These are phyloP conservation scores for Agaricus subrufescens DNA, from an alignment of 768 basidiomycete genomes.

Conservation along the genomic window DNA sequence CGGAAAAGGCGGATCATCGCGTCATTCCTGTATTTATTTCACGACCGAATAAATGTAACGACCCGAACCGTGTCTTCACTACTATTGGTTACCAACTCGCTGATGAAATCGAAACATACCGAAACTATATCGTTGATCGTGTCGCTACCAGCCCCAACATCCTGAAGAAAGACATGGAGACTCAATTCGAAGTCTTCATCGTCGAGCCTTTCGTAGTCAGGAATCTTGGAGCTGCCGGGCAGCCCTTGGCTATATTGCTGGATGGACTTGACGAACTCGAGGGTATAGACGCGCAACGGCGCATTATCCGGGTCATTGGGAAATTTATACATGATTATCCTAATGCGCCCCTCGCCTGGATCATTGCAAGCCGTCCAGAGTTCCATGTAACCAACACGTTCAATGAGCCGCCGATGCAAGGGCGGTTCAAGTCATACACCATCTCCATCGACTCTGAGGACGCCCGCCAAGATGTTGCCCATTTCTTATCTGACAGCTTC, in stretches of 20 bases:
- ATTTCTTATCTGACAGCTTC: too few species aligned
- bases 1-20: not conserved
- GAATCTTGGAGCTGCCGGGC: too few species aligned
- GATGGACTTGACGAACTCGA: not conserved
- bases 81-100: not conserved
- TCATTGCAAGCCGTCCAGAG: not conserved
- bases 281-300: not conserved
- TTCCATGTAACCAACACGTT: not conserved
- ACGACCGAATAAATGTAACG: not conserved
- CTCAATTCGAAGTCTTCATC: not conserved
- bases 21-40: not conserved
- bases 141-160: too few species aligned
- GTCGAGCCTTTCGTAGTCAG: not conserved
- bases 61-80: not conserved
- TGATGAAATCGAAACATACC: not conserved
- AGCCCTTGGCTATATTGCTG: not conserved
- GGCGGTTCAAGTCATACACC: too few species aligned
- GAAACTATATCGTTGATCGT: not conserved
- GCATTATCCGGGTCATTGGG: not conserved
- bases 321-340: not conserved
- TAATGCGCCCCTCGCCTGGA: not conserved
- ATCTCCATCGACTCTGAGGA: not conserved
- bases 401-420: not conserved
- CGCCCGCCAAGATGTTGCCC: not conserved
- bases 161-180: too few species aligned